Evolutionary conservation across 2,329 filamentous ascomycete species (phyloP).

Genomic region (Sporothrix variecibatus): DNA sequence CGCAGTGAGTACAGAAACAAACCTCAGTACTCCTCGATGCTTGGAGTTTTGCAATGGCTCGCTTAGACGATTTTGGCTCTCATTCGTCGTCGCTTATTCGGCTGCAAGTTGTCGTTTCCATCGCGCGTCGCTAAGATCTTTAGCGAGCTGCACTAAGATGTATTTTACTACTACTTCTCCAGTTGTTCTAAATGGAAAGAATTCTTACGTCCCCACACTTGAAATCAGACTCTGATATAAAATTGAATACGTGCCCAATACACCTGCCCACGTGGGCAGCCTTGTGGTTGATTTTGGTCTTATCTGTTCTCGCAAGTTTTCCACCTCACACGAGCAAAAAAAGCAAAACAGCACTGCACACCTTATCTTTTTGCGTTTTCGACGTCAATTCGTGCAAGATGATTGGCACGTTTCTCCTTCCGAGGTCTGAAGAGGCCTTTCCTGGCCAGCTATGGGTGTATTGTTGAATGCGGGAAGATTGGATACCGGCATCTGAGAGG

Average conservation of each 20-base stretch:
- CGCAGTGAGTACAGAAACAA: neutral
- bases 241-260: neutral
- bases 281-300: neutral
- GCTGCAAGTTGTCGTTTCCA: neutral
- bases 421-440: neutral
- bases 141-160: neutral
- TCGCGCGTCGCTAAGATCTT: slow-evolving; percentile 2
- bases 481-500: neutral
- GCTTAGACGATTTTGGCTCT: neutral
- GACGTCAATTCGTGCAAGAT: neutral
- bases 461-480: neutral
- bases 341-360: neutral
- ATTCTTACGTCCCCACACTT: neutral
- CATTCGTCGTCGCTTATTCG: neutral
- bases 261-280: neutral
- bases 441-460: neutral
- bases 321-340: neutral
- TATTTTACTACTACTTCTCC: neutral
- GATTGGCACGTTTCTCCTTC: neutral
- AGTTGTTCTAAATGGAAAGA: neutral
- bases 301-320: neutral
- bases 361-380: neutral
- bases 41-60: neutral
- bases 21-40: too few relatives aligned
- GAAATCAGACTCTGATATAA: neutral